Evolutionary conservation across 2,329 filamentous ascomycete genomes (phyloP).

Genomic region (Ophiobolus disseminans): DNA sequence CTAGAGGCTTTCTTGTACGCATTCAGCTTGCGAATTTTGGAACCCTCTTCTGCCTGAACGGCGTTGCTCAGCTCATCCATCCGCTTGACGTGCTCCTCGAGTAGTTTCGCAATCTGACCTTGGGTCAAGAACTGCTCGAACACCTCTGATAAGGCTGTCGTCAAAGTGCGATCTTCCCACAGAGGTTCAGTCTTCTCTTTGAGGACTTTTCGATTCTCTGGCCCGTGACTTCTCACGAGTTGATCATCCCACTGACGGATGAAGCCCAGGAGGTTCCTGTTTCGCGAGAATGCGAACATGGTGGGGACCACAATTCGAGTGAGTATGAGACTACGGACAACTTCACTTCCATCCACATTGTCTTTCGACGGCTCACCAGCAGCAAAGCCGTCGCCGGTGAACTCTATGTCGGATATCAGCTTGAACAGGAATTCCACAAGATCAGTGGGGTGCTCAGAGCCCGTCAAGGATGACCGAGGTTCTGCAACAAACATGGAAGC

Average conservation of each 20-base stretch:
- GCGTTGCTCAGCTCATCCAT: constrained; percentile 22
- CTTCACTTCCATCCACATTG: no score
- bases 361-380: no score
- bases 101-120: constrained; percentile 38
- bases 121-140: constrained; percentile 45
- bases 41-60: constrained; percentile 14
- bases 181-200: constrained; percentile 26
- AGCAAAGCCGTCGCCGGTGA: constrained; percentile 16
- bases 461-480: constrained; percentile 17
- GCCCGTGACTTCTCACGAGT: constrained; percentile 26
- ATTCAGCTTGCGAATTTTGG: constrained; percentile 29
- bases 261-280: constrained; percentile 45
- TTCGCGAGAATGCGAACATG: constrained; percentile 43
- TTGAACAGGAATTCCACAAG: constrained; percentile 39
- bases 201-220: constrained; percentile 25
- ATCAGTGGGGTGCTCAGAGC: constrained; percentile 26
- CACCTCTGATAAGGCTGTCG: constrained; percentile 25
- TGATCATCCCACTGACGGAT: constrained; percentile 45
- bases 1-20: constrained; percentile 30
- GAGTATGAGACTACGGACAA: constrained; percentile 8
- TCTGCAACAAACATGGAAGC: constrained; percentile 41
- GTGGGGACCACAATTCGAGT: constrained; percentile 38
- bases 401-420: constrained; percentile 30
- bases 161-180: constrained; percentile 40
- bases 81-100: constrained; percentile 37